Evolutionary conservation across 2,329 filamentous ascomycete genomes (phyloP), one percentile per base, ranked within the genome.

Genomic region (Xylaria sp.): DNA sequence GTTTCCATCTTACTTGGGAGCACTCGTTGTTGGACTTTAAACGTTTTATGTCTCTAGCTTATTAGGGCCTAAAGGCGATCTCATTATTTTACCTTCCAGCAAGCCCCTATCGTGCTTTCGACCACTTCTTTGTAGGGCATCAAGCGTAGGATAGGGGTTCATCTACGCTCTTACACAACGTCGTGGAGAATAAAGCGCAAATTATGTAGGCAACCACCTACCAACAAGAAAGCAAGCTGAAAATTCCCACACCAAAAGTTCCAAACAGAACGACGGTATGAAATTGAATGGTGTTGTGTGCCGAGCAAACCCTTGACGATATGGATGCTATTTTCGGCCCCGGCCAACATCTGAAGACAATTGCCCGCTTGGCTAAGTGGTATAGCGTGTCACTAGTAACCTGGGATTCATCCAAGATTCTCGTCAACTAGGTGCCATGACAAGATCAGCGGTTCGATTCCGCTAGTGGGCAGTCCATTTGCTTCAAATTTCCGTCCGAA

Each of bases 401-500:
- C 4, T 3, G 23, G 9, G 13, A 28, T 6, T 41, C 34, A 2
- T 56, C 7, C 1, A 34, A 34, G 5, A 43, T 25, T 43, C 39
- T 46, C 28, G 25, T 32, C 20, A 46, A 34, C 62, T 66, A 63
- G 55, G 28, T 63, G 63, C n/a, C 55, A 65, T 67, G 64, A 67
- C 56, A 64, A 67, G 67, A 61, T 59, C 36, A 67, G 60, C 57
- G 60, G 67, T 67, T 69, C 64, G 57, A 69, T 64, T 67, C 64
- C 60, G 57, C 48, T 65, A 67, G 64, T 67, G 60, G 57, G 60
- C 65, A 67, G n/a, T 10, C 13, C 20, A 28, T 12, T 59, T 13
- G 7, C 48, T 48, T 25, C 12, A 10, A 12, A 3, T 55, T 55
- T 39, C 20, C 25, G 65, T 77, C 74, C 75, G 75, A 76, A 76